Base-by-base conservation (phyloP, 805 yeast genomes). In the Monosporozyma solicola region DNA sequence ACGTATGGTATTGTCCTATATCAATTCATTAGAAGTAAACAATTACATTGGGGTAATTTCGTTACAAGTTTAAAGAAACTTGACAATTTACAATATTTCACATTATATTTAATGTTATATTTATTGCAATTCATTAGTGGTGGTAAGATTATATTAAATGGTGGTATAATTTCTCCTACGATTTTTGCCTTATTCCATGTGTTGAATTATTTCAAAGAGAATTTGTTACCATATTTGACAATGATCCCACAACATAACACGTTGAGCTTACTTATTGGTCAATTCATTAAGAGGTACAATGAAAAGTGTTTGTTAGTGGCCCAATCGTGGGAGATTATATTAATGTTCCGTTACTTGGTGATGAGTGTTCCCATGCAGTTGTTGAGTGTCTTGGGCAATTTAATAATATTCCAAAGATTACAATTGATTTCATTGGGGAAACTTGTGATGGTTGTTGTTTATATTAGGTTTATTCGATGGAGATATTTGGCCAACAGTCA, bases 121-220 rank as follows among this genome's bases (percentile, higher is more conserved):
- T 66, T 73, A 63, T 67, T 75, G 71, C 67, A 81, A 72, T 41
- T 75, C 69, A 57, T 75, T 58, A 59, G 72, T 64, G 29, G 24
- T 13, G 29, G 29, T 5, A 20, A 32, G n/a, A 35, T 46, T 20
- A 46, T 46, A 22, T 31, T 46, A 31, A 59, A 69, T 67, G 49
- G 49, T 13, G 33, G 47, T 3, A 58, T 63, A 69, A 60, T 74
- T 56, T 83, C 89, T 31, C 84, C 83, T 61, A 74, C 78, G 16
- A 75, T 84, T 49, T 85, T 76, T 66, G 82, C 88, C 5, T 55
- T 78, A 2, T 84, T 84, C 74, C 90, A 85, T 69, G 77, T 80
- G 5, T 72, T 83, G 61, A 75, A 78, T 45, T 85, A 84, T 67
- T 67, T 78, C 59, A 81, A 78, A 62, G 74, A 76, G 49, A 72